Conservation (phyloP, 2,329 filamentous ascomycete genomes). For the Exophiala sp. region DNA sequence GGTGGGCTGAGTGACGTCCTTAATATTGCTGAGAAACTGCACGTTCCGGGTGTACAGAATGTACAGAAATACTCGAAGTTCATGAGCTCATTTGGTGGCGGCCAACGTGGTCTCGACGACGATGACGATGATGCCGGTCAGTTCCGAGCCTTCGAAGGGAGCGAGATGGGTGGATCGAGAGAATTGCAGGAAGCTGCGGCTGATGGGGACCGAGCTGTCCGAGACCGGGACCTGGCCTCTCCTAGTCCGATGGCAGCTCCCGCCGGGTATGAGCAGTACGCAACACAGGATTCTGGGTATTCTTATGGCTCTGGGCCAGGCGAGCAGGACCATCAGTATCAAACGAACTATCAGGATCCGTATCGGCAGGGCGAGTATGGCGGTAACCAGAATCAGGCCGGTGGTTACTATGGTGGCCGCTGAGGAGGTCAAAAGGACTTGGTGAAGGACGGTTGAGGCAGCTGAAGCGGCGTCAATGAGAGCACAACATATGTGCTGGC, state of each 20-base stretch:
- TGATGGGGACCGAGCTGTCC: conserved; percentile 4
- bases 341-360: conserved; percentile 19
- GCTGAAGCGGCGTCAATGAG: too few species aligned
- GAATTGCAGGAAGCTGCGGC: conserved; percentile 20
- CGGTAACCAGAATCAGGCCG: conserved; percentile 7
- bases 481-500: too few species aligned
- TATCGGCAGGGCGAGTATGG: conserved; percentile 18
- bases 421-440: not conserved
- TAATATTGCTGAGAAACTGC: conserved; percentile 25
- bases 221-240: conserved; percentile 4
- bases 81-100: conserved; percentile 18
- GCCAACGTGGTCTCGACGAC: conserved; percentile 18
- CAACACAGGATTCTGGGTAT: conserved; percentile 1
- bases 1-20: conserved; percentile 25
- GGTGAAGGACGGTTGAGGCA: too few species aligned
- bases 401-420: conserved; percentile 18
- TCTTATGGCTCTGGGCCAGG: conserved; percentile 8
- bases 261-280: conserved; percentile 24
- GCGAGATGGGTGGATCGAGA: conserved; percentile 13
- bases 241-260: conserved; percentile 21
- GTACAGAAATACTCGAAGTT: conserved; percentile 28
- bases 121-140: conserved; percentile 5
- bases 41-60: conserved; percentile 23
- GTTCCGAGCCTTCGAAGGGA: conserved; percentile 3
- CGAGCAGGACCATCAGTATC: conserved; percentile 13